Conservation (phyloP, 2,329 filamentous ascomycete species). For the Neophaeococcomyces mojaviensis region DNA sequence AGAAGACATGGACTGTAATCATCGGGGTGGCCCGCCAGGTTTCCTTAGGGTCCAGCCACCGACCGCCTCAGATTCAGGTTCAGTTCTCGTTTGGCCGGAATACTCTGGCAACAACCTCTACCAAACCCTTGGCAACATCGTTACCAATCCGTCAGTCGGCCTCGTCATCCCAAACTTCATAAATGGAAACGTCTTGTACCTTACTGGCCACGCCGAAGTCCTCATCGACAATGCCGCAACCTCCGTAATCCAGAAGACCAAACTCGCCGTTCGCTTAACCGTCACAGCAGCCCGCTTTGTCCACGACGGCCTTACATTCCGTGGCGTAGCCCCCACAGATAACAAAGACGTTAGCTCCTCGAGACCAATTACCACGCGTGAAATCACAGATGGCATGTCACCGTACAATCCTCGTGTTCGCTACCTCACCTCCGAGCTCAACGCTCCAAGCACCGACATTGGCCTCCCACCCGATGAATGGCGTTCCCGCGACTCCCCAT, state of each 20-base stretch:
- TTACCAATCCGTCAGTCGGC: conserved; percentile 58
- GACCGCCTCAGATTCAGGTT: conserved; percentile 41
- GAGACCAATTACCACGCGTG: conserved; percentile 37
- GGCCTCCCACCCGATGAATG: conserved; percentile 9
- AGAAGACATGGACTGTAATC: conserved; percentile 73
- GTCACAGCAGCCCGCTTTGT: conserved; percentile 58
- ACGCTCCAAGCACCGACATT: conserved; percentile 6
- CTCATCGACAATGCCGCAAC: conserved; percentile 58
- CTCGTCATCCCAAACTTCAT: conserved; percentile 67
- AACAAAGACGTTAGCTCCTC: conserved; percentile 4
- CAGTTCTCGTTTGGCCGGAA: conserved; percentile 66
- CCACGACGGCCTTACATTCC: conserved; percentile 58
- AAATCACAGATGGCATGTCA: conserved; percentile 35
- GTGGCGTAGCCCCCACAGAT: conserved; percentile 37
- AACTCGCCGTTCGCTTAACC: conserved; percentile 63
- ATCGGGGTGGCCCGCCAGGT: conserved; percentile 65
- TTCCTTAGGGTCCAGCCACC: conserved; percentile 57
- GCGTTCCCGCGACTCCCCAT: conserved; percentile 12
- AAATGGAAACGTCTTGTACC: conserved; percentile 64
- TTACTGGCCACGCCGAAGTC: conserved; percentile 61
- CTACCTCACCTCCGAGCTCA: conserved; percentile 53
- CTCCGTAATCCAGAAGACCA: conserved; percentile 58
- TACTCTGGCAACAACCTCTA: conserved; percentile 80
- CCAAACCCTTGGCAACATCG: conserved; percentile 73
- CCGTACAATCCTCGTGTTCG: conserved; percentile 75